These are phyloP conservation scores for Dactylellina cionopaga DNA, from an alignment of 2,329 filamentous ascomycete genomes.

Conservation along the genomic window DNA sequence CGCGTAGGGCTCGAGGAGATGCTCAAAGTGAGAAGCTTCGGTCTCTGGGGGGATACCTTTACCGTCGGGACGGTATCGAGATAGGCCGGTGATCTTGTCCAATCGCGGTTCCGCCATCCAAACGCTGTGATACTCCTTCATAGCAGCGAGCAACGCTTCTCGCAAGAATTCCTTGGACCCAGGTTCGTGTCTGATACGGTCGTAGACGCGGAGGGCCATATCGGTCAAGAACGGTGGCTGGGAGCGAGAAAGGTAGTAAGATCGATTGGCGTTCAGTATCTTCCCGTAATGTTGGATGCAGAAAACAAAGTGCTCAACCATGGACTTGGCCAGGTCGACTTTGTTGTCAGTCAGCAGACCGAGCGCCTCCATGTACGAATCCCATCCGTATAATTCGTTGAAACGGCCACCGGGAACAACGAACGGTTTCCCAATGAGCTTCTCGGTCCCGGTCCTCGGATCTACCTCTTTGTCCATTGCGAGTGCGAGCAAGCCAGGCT, in stretches of 20 bases:
- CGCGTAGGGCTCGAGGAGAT: constrained; percentile 82
- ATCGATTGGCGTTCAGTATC: constrained; percentile 94
- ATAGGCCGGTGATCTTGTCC: constrained; percentile 80
- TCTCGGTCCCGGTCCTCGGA: constrained; percentile 73
- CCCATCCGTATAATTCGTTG: constrained; percentile 98
- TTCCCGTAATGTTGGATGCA: constrained; percentile 98
- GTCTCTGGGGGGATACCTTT: constrained; percentile 90
- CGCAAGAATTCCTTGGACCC: constrained; percentile 83
- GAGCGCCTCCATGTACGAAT: constrained; percentile 97
- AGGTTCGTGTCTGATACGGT: constrained; percentile 87
- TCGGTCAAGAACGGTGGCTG: constrained; percentile 97
- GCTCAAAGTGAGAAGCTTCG: constrained; percentile 84
- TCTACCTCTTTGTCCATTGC: constrained; percentile 83
- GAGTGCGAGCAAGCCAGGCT: constrained; percentile 87
- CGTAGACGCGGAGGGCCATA: constrained; percentile 93
- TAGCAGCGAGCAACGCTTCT: constrained; percentile 83
- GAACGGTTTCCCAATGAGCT: constrained; percentile 83
- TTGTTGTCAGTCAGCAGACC: constrained; percentile 83
- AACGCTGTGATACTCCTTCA: constrained; percentile 94
- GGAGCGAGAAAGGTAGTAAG: constrained; percentile 92
- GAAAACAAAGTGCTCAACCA: constrained; percentile 97
- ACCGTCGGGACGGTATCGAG: constrained; percentile 84
- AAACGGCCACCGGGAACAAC: constrained; percentile 97
- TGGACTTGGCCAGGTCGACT: constrained; percentile 86
- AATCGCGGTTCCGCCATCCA: constrained; percentile 83